These are phyloP conservation scores for Omphalotus olearius DNA, from an alignment of 1,284 basidiomycete species.

Conservation along the genomic window DNA sequence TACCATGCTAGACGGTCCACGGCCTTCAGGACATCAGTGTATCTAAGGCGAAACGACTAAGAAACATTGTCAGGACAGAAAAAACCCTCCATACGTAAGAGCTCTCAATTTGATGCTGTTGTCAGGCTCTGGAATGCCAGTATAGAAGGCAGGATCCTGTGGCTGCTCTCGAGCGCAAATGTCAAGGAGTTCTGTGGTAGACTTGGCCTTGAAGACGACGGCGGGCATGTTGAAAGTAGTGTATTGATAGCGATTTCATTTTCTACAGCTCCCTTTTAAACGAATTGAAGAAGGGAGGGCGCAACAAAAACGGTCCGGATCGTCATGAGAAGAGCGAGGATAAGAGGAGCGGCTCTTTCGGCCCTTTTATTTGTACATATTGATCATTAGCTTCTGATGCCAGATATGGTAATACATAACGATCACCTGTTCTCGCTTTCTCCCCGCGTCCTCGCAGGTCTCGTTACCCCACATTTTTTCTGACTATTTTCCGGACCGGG, in stretches of 20 bases:
- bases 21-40: slow-evolving; percentile 28
- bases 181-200: slow-evolving; percentile 12
- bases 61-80: neutral
- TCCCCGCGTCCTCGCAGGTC: too few relatives aligned
- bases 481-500: too few relatives aligned
- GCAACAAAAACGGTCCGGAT: too few relatives aligned
- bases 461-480: too few relatives aligned
- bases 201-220: slow-evolving; percentile 10
- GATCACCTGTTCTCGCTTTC: too few relatives aligned
- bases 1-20: slow-evolving; percentile 40
- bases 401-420: too few relatives aligned
- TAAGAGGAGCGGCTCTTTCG: neutral
- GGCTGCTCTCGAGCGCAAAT: slow-evolving; percentile 20
- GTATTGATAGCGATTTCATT: neutral
- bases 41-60: slow-evolving; percentile 18
- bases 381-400: neutral
- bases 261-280: neutral
- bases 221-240: slow-evolving; percentile 3
- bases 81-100: slow-evolving; percentile 16
- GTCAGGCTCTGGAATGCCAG: slow-evolving; percentile 19
- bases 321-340: too few relatives aligned
- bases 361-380: neutral
- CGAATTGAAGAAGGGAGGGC: too few relatives aligned
- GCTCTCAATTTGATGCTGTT: slow-evolving; percentile 16
- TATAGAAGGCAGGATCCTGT: slow-evolving; percentile 20